These are phyloP conservation scores for Byssochlamys sp. DNA, from an alignment of 2,329 filamentous ascomycete genomes.

Conservation along the genomic window DNA sequence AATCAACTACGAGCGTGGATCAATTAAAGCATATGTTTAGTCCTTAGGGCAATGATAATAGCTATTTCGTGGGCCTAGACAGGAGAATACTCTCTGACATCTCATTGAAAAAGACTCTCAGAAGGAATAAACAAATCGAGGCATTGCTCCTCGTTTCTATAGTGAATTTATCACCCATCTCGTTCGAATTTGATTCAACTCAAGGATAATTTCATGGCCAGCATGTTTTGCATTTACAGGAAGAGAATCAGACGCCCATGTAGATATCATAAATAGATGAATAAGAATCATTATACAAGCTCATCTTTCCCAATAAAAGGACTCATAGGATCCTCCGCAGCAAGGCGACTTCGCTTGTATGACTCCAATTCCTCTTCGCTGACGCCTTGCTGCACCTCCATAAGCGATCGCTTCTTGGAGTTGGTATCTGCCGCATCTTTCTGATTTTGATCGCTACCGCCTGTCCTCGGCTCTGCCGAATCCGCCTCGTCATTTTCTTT, in stretches of 20 bases:
- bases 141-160: neutral
- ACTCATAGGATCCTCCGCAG: conserved; percentile 78
- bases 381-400: conserved; percentile 68
- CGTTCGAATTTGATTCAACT: neutral
- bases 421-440: conserved; percentile 24
- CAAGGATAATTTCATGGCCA: neutral
- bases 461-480: conserved; percentile 20
- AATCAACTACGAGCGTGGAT: neutral
- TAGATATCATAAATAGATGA: conserved; percentile 5
- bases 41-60: neutral
- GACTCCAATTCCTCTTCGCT: conserved; percentile 78
- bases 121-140: neutral
- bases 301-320: conserved; percentile 66
- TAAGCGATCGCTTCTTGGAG: conserved; percentile 62
- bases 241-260: neutral
- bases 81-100: neutral
- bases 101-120: neutral
- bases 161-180: neutral
- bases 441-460: conserved; percentile 13
- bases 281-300: conserved; percentile 35
- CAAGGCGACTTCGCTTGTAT: conserved; percentile 65
- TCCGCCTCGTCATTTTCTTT: conserved; percentile 15
- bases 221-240: neutral
- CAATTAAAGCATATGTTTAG: neutral
- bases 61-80: neutral